A percentile compares a stretch with the other conserved stretches of the same genome.
Evolutionary conservation across 441 rosid species (phyloP).

Genomic region (Erysimum pusillum): DNA sequence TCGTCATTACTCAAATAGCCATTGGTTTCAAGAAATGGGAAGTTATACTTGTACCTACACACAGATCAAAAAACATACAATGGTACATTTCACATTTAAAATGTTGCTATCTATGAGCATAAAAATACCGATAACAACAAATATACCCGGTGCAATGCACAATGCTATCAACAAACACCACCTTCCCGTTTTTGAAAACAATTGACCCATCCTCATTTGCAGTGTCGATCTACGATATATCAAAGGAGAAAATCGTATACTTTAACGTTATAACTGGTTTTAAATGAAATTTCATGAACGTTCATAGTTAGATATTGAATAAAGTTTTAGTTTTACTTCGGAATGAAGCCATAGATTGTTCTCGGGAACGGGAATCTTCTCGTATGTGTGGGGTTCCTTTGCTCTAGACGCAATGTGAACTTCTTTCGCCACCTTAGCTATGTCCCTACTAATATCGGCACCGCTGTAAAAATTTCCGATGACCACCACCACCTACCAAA

Average conservation of each 20-base stretch:
- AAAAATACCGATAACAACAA: neutral
- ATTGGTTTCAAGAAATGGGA: slow-evolving; percentile 74
- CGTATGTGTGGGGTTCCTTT: slow-evolving; percentile 49
- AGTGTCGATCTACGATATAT: slow-evolving; percentile 54
- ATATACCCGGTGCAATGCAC: slow-evolving; percentile 79
- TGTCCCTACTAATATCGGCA: slow-evolving; percentile 68
- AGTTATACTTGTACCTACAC: slow-evolving; percentile 69
- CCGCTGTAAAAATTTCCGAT: slow-evolving; percentile 73
- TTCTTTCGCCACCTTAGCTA: slow-evolving; percentile 78
- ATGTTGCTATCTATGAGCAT: neutral
- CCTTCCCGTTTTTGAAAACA: slow-evolving; percentile 64
- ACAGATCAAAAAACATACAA: neutral
- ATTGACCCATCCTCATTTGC: slow-evolving; percentile 61
- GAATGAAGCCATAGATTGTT: slow-evolving; percentile 78
- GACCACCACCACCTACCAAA: slow-evolving; percentile 66
- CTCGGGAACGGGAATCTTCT: slow-evolving; percentile 48
- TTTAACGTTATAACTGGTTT: neutral
- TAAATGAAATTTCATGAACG: neutral
- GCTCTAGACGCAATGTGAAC: slow-evolving; percentile 74
- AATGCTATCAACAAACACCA: slow-evolving; percentile 59
- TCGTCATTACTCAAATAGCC: slow-evolving; percentile 70
- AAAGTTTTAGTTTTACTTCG: slow-evolving; percentile 49
- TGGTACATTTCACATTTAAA: neutral
- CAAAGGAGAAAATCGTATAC: neutral
- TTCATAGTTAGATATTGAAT: neutral